Base-by-base conservation (phyloP, 805 yeast genomes). In the Hanseniaspora lachancei region DNA sequence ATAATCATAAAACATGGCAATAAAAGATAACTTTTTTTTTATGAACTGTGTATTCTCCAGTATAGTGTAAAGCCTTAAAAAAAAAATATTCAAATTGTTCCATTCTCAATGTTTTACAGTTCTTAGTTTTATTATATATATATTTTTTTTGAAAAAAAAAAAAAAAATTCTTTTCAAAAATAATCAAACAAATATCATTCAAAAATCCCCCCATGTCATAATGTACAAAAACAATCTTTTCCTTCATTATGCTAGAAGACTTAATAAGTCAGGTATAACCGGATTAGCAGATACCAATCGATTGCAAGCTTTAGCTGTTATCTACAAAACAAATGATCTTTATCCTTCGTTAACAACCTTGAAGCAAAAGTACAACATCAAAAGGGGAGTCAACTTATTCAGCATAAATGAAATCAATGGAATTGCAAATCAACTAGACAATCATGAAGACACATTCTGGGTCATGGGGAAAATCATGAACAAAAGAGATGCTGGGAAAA, bases 401-500 rank as follows among this genome's bases (percentile, higher is more conserved):
- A 35, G 13, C 13, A 15, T 44, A n/a, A 15, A 35, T 24, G 38
- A 44, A 18, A 12, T 52, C 2, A 9, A 13, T 32, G 7, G 13
- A 3, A 5, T 24, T n/a, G 27, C 8, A 9, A 46, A 46, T 4
- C 3, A 32, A 5, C 12, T 34, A 7, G 49, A 46, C 3, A 24
- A 46, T 23, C 16, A 20, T 20, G 20, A 27, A 16, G 24, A 29
- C 23, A 21, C 47, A 7, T 47, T 57, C 20, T 41, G 38, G 21
- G 38, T 60, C 6, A 58, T 60, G 57, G 72, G 70, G 10, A 60
- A 67, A 24, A 62, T 68, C 46, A 62, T 58, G 40, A 61, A 60
- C 36, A 62, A 67, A 18, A 61, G 72, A 41, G 62, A 59, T 47
- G 61, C 68, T 9, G 70, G 71, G 16, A 67, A 64, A 54, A 65